These are phyloP conservation scores for Mariannaea sp. DNA, from an alignment of 2,329 filamentous ascomycete species.

Conservation along the genomic window DNA sequence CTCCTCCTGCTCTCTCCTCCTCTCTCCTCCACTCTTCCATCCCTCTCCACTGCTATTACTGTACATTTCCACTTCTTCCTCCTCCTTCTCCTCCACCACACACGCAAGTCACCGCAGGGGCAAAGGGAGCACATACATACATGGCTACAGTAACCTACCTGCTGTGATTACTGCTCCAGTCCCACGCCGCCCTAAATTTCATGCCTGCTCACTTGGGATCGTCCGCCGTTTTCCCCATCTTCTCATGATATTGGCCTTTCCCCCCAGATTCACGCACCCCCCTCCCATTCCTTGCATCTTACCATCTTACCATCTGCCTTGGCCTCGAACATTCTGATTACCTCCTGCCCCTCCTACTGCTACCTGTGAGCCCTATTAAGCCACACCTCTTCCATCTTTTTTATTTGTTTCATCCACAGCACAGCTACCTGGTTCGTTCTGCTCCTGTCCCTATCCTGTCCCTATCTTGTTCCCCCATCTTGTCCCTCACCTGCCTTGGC, in stretches of 20 bases:
- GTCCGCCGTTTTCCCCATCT: slow-evolving; percentile 33
- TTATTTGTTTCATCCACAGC: slow-evolving; percentile 16
- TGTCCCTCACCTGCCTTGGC: too few relatives aligned
- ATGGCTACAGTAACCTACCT: not conserved
- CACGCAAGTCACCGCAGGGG: slow-evolving; percentile 3
- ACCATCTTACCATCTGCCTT: slow-evolving; percentile 17
- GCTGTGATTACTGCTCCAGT: not conserved
- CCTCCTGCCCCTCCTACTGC: slow-evolving; percentile 15
- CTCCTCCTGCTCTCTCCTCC: slow-evolving; percentile 12
- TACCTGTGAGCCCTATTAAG: slow-evolving; percentile 30
- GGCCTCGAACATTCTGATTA: slow-evolving; percentile 19
- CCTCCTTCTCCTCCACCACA: slow-evolving; percentile 25
- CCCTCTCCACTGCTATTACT: slow-evolving; percentile 16
- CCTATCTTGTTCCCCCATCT: too few relatives aligned
- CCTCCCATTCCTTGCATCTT: slow-evolving; percentile 16
- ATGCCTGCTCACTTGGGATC: slow-evolving; percentile 31
- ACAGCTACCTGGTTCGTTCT: slow-evolving; percentile 30
- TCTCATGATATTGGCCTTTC: slow-evolving; percentile 12
- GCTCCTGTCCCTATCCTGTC: slow-evolving; percentile 25
- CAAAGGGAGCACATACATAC: too few relatives aligned
- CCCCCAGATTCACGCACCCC: slow-evolving; percentile 30
- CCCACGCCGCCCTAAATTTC: slow-evolving; percentile 27
- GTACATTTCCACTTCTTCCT: slow-evolving; percentile 20
- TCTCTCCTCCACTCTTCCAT: not conserved
- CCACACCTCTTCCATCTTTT: slow-evolving; percentile 10